Evolutionary conservation across 2,329 filamentous ascomycete genomes (phyloP).

Genomic region (Ceratocystis destructans): DNA sequence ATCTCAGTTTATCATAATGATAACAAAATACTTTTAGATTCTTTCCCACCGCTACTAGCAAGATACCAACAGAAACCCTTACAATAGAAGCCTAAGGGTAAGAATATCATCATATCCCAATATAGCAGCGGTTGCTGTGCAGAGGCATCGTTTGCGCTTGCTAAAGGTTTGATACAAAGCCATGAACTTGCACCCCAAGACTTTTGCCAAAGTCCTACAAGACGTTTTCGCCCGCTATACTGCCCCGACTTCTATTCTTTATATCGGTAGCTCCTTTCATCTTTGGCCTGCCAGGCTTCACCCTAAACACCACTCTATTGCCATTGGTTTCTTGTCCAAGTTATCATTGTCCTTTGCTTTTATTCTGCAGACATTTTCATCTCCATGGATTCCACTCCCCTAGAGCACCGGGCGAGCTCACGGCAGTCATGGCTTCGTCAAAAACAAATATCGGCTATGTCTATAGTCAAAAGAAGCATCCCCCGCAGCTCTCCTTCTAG

Average conservation of each 20-base stretch:
- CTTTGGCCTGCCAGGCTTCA: not conserved
- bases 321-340: not conserved
- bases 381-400: not conserved
- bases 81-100: too few species aligned
- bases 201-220: not conserved
- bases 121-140: not conserved
- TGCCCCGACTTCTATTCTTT: not conserved
- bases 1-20: not conserved
- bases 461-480: not conserved
- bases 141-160: not conserved
- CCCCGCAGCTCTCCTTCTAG: not conserved
- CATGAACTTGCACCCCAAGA: not conserved
- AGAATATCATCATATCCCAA: not conserved
- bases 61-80: too few species aligned
- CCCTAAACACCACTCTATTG: not conserved
- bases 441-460: not conserved
- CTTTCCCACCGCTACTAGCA: too few species aligned
- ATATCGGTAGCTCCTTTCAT: not conserved
- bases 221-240: not conserved
- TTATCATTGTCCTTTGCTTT: not conserved
- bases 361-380: not conserved
- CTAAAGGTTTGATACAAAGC: not conserved
- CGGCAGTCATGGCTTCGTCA: not conserved
- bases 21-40: too few species aligned
- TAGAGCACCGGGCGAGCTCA: not conserved